Percentiles rank a stretch among this genome's conserved stretches.
These are phyloP conservation scores for Bassia scoparia DNA, from an alignment of 148 eudicot genomes.

Conservation along the genomic window DNA sequence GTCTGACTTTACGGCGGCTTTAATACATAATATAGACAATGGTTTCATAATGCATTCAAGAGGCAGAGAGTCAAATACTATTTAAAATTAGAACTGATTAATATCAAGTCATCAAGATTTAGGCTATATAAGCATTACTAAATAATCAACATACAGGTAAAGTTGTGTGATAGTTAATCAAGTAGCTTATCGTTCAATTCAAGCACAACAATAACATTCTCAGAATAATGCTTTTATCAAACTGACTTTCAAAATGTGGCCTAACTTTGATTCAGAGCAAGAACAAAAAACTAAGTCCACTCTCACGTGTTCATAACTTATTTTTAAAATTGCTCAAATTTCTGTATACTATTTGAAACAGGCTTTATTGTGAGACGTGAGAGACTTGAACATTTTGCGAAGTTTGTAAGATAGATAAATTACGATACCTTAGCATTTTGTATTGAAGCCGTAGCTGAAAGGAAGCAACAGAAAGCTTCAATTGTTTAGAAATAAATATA, in stretches of 20 bases:
- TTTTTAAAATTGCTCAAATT: too few relatives aligned
- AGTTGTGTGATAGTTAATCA: not conserved
- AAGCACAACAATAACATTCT: not conserved
- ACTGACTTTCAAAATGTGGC: not conserved
- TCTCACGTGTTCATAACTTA: too few relatives aligned
- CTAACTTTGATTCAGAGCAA: not conserved
- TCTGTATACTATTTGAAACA: not conserved
- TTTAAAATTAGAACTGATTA: too few relatives aligned
- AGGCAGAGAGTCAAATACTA: too few relatives aligned
- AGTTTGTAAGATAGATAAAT: not conserved
- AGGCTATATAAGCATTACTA: not conserved
- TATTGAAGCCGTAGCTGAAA: slow-evolving; percentile 71
- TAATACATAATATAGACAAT: too few relatives aligned
- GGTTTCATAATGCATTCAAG: too few relatives aligned
- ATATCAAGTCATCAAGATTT: not conserved
- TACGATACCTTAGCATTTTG: slow-evolving; percentile 69
- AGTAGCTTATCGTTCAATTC: not conserved
- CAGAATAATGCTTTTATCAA: too few relatives aligned
- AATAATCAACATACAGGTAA: not conserved
- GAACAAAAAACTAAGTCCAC: too few relatives aligned
- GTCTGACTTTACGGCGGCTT: too few relatives aligned
- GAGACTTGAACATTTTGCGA: not conserved
- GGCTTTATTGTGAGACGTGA: not conserved
- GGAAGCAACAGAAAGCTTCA: slow-evolving; percentile 84
- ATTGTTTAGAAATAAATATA: slow-evolving; percentile 65